Evolutionary conservation across 331 rosid species (phyloP).

Genomic region (Cydonia oblonga): DNA sequence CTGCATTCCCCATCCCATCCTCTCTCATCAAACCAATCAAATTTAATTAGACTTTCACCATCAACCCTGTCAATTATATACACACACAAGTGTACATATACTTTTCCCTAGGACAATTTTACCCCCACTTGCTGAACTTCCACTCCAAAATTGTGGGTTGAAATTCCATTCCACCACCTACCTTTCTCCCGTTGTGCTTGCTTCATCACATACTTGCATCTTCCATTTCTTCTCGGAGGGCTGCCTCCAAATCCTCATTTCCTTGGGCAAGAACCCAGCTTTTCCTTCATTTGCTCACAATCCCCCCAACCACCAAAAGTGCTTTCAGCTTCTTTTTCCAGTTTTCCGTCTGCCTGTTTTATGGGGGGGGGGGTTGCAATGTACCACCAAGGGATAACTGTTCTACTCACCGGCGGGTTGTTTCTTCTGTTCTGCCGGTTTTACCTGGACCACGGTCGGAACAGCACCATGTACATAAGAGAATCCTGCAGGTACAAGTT

Average conservation of each 20-base stretch:
- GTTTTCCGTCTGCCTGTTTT: not conserved
- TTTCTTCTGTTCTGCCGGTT: constrained; percentile 88
- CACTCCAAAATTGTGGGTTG: constrained; percentile 45
- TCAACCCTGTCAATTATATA: constrained; percentile 48
- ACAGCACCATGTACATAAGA: constrained; percentile 56
- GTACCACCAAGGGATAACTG: constrained; percentile 11
- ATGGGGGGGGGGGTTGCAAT: constrained; percentile 22
- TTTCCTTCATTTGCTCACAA: constrained; percentile 7
- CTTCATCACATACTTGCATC: constrained; percentile 10
- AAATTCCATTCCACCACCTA: not conserved
- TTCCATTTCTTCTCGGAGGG: constrained; percentile 23
- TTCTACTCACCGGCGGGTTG: constrained; percentile 95
- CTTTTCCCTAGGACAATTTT: constrained; percentile 11
- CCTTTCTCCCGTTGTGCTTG: constrained; percentile 1
- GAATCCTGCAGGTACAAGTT: constrained; percentile 40
- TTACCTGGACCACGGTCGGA: constrained; percentile 56
- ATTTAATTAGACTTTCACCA: constrained; percentile 35
- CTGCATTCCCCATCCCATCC: constrained; percentile 5
- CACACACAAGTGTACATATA: constrained; percentile 30
- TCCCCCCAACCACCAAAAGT: constrained; percentile 4
- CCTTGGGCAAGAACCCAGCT: constrained; percentile 3
- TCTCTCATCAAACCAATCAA: constrained; percentile 49
- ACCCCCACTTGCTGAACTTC: constrained; percentile 17
- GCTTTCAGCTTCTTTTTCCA: not conserved
- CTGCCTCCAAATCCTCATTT: constrained; percentile 8